These are phyloP conservation scores for Forsythia viridissima DNA, from an alignment of 257 asterid genomes.

Conservation along the genomic window DNA sequence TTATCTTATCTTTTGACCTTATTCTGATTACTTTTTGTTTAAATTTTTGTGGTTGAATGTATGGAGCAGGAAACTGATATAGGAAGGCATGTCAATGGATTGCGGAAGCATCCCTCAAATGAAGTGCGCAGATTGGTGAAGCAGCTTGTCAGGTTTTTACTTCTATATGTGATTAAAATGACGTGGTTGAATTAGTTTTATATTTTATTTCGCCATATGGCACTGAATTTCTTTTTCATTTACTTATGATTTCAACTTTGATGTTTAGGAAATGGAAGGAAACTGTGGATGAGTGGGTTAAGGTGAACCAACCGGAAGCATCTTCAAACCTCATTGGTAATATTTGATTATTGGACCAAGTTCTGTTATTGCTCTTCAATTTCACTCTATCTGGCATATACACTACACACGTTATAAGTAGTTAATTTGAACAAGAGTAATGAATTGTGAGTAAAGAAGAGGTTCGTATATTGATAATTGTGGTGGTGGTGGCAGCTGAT, in stretches of 20 bases:
- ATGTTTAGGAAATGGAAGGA: slow-evolving; percentile 85
- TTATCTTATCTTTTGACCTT: neutral
- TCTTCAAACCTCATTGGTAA: slow-evolving; percentile 67
- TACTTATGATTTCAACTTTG: neutral
- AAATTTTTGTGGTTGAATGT: neutral
- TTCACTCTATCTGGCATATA: neutral
- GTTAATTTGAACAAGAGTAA: slow-evolving; percentile 21
- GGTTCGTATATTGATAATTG: slow-evolving; percentile 34
- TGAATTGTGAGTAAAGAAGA: slow-evolving; percentile 24
- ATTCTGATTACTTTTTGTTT: neutral
- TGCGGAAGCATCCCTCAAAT: slow-evolving; percentile 76
- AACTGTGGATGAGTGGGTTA: slow-evolving; percentile 93
- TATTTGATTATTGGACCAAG: neutral
- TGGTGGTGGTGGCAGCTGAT: slow-evolving; percentile 73
- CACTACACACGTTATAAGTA: slow-evolving; percentile 1
- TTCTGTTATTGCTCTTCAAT: neutral
- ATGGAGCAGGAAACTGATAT: slow-evolving; percentile 77
- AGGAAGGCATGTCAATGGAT: slow-evolving; percentile 82
- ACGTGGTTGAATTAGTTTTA: slow-evolving; percentile 8
- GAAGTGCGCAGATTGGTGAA: slow-evolving; percentile 88
- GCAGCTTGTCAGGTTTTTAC: slow-evolving; percentile 76
- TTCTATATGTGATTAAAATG: slow-evolving; percentile 3
- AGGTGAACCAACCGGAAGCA: slow-evolving; percentile 62
- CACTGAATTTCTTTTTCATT: neutral
- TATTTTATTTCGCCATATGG: neutral